Conservation (phyloP, 2,329 filamentous ascomycete genomes). For the Trichoderma sp. region DNA sequence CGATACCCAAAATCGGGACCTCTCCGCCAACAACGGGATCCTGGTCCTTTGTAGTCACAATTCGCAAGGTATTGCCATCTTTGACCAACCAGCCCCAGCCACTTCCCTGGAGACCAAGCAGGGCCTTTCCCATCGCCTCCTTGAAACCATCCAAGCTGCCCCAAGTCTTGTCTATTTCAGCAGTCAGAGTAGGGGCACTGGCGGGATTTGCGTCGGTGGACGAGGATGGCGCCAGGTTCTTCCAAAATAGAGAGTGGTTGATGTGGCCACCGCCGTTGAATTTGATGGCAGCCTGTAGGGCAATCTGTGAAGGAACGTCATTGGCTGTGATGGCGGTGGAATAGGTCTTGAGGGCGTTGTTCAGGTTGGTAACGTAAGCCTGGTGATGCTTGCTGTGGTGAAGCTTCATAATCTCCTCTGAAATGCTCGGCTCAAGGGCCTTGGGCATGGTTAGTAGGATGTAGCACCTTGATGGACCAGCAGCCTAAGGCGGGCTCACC, state of each 20-base stretch:
- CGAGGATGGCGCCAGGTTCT: slow-evolving; percentile 66
- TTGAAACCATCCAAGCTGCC: slow-evolving; percentile 66
- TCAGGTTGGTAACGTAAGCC: slow-evolving; percentile 74
- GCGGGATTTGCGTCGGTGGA: slow-evolving; percentile 56
- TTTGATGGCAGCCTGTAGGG: slow-evolving; percentile 68
- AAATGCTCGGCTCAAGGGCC: slow-evolving; percentile 73
- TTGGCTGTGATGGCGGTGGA: slow-evolving; percentile 51
- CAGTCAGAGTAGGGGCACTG: slow-evolving; percentile 55
- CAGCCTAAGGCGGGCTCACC: slow-evolving; percentile 46
- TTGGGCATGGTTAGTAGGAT: slow-evolving; percentile 48
- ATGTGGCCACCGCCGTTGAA: slow-evolving; percentile 92
- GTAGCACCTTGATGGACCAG: slow-evolving; percentile 17
- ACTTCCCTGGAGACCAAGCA: slow-evolving; percentile 75
- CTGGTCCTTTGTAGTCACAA: slow-evolving; percentile 83
- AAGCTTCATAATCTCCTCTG: slow-evolving; percentile 75
- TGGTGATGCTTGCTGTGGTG: slow-evolving; percentile 79
- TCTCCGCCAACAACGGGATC: slow-evolving; percentile 66
- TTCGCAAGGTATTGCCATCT: slow-evolving; percentile 58
- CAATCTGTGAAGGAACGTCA: slow-evolving; percentile 63
- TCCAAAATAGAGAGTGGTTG: slow-evolving; percentile 93
- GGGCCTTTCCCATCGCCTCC: slow-evolving; percentile 59
- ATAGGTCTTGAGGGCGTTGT: slow-evolving; percentile 61
- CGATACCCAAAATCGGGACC: slow-evolving; percentile 72
- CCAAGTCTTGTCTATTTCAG: slow-evolving; percentile 63
- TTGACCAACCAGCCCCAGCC: slow-evolving; percentile 87